phyloP scores from a whole-genome alignment of 331 rosid species.

The Malus hybrid region DNA sequence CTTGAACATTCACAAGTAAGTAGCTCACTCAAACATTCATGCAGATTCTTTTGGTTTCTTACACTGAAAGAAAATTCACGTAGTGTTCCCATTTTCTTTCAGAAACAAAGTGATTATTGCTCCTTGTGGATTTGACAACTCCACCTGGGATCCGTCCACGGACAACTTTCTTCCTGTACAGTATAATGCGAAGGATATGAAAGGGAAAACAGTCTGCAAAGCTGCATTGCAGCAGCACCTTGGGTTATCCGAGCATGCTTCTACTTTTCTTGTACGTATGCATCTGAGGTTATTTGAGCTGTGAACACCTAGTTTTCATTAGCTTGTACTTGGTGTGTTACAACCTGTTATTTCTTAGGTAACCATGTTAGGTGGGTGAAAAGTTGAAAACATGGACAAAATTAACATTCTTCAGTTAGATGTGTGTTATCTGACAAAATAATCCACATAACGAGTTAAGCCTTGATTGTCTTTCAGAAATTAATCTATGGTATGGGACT shows the following conservation, averaged over 20 bases:
- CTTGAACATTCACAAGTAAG: constrained; percentile 60
- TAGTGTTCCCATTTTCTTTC: constrained; percentile 12
- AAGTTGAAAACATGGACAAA: background rate
- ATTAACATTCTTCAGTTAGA: background rate
- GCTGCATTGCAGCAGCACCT: constrained; percentile 48
- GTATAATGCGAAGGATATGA: constrained; percentile 52
- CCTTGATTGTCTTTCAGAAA: background rate
- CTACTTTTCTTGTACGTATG: constrained; percentile 46
- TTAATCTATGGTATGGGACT: background rate
- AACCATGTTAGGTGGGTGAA: background rate
- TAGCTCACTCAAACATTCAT: background rate
- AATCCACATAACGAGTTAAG: background rate
- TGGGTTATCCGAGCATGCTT: constrained; percentile 48
- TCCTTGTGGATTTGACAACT: constrained; percentile 66
- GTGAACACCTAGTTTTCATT: background rate
- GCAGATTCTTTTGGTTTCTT: background rate
- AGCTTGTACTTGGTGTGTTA: constrained; percentile 9
- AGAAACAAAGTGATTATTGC: constrained; percentile 71
- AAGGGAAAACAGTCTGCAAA: constrained; percentile 72
- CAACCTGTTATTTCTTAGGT: background rate
- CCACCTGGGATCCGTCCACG: constrained; percentile 71
- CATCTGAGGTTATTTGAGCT: background rate
- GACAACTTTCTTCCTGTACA: constrained; percentile 64
- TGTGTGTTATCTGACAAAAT: background rate
- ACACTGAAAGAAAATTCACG: background rate